Evolutionary conservation across 306 rosid genomes (phyloP).

Genomic region (Betula pendula): DNA sequence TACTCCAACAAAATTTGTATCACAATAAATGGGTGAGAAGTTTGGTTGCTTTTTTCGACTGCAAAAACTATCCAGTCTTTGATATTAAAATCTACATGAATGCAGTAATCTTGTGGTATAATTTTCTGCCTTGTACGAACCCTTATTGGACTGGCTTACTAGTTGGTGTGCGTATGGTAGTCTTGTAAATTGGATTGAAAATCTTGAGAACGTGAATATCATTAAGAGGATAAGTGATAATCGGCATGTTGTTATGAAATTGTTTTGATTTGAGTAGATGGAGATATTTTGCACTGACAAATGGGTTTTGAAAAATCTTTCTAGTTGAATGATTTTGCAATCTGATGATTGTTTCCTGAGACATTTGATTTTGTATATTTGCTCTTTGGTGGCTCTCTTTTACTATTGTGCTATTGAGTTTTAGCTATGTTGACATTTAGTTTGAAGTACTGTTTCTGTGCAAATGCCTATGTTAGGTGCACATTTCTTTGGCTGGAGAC

Average conservation of each 20-base stretch:
- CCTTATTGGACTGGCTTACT: neutral
- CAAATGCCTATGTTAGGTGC: constrained; percentile 60
- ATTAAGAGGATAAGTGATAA: neutral
- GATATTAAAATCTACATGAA: neutral
- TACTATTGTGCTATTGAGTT: neutral
- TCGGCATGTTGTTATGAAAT: neutral
- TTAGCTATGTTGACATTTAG: constrained; percentile 10
- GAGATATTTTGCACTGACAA: neutral
- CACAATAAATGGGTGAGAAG: neutral
- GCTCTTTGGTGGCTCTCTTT: neutral
- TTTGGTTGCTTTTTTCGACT: neutral
- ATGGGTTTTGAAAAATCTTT: neutral
- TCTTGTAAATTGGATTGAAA: neutral
- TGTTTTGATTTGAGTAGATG: neutral
- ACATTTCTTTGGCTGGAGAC: constrained; percentile 87
- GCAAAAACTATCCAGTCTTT: neutral
- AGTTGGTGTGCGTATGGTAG: neutral
- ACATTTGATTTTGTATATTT: neutral
- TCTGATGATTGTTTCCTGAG: neutral
- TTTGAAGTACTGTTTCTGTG: constrained; percentile 14
- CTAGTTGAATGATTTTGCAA: neutral
- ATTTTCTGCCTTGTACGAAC: neutral
- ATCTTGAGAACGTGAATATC: neutral
- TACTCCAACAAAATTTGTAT: neutral
- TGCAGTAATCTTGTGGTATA: neutral